These are phyloP conservation scores for Dryadomyces sulphureus DNA, from an alignment of 2,329 filamentous ascomycete genomes.

Conservation along the genomic window DNA sequence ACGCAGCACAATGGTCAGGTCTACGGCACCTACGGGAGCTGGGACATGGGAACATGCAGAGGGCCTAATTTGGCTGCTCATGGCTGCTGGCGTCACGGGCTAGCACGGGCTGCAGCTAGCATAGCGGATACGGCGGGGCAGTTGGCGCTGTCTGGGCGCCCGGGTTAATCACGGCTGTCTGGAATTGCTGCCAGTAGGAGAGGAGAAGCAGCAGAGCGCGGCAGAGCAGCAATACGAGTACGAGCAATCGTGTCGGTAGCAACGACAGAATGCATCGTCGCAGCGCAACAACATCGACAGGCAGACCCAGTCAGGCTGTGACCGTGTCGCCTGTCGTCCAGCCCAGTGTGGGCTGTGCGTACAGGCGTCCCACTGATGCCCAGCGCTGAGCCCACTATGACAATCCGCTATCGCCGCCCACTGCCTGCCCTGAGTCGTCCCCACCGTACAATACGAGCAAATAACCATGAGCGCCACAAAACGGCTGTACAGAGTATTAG, in stretches of 20 bases:
- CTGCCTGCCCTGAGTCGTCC: too few relatives aligned
- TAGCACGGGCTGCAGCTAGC: background rate
- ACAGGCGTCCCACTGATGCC: too few relatives aligned
- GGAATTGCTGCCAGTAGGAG: background rate
- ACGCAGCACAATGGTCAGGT: background rate
- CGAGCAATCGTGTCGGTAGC: background rate
- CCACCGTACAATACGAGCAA: background rate
- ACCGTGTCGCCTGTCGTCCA: too few relatives aligned
- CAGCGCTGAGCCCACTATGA: too few relatives aligned
- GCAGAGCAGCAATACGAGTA: background rate
- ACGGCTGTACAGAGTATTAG: background rate
- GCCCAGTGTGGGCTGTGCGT: too few relatives aligned
- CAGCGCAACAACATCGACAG: too few relatives aligned
- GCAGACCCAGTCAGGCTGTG: too few relatives aligned
- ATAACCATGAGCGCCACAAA: background rate
- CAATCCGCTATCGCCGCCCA: too few relatives aligned
- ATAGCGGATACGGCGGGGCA: background rate
- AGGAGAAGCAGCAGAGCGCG: background rate
- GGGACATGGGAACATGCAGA: background rate
- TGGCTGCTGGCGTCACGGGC: slow-evolving; percentile 4
- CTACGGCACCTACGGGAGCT: background rate
- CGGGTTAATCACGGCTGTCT: slow-evolving; percentile 7
- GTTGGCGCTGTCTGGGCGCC: background rate
- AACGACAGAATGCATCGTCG: too few relatives aligned
- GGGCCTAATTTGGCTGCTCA: background rate